Evolutionary conservation across 1,284 basidiomycete genomes (phyloP).

Genomic region (Athelia sp.): DNA sequence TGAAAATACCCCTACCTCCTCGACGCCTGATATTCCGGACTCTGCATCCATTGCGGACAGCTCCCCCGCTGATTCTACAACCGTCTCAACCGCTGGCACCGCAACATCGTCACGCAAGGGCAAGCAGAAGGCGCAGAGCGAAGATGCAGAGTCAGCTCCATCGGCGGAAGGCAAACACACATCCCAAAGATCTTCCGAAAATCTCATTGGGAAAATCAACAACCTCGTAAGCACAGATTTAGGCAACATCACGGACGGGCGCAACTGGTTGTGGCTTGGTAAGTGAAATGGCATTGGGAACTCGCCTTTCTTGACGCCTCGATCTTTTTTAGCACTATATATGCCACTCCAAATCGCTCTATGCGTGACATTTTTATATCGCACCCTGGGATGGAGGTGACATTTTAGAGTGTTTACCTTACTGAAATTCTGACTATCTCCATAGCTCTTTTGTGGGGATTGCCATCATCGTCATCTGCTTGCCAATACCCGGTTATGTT

Average conservation of each 20-base stretch:
- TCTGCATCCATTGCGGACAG: not conserved
- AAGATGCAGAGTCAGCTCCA: not conserved
- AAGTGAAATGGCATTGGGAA: not conserved
- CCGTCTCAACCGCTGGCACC: not conserved
- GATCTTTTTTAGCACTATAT: not conserved
- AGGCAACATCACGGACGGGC: slow-evolving; percentile 8
- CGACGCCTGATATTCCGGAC: not conserved
- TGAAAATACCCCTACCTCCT: not conserved
- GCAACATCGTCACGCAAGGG: not conserved
- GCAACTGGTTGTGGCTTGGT: slow-evolving; percentile 6
- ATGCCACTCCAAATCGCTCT: slow-evolving; percentile 17
- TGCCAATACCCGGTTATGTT: slow-evolving; percentile 49
- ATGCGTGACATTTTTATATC: slow-evolving; percentile 26
- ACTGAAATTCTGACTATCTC: too few species aligned
- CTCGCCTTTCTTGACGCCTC: not conserved
- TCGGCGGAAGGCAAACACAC: slow-evolving; percentile 6
- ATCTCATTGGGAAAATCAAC: slow-evolving; percentile 32
- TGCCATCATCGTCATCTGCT: slow-evolving; percentile 39
- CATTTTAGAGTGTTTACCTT: too few species aligned
- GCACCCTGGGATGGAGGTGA: slow-evolving; percentile 33
- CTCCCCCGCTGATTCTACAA: not conserved
- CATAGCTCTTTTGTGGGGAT: slow-evolving; percentile 43
- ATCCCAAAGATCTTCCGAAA: slow-evolving; percentile 14
- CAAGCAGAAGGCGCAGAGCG: not conserved
- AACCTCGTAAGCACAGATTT: slow-evolving; percentile 17